Evolutionary conservation across 2,329 filamentous ascomycete genomes (phyloP).

Genomic region (Colletotrichum trifolii): DNA sequence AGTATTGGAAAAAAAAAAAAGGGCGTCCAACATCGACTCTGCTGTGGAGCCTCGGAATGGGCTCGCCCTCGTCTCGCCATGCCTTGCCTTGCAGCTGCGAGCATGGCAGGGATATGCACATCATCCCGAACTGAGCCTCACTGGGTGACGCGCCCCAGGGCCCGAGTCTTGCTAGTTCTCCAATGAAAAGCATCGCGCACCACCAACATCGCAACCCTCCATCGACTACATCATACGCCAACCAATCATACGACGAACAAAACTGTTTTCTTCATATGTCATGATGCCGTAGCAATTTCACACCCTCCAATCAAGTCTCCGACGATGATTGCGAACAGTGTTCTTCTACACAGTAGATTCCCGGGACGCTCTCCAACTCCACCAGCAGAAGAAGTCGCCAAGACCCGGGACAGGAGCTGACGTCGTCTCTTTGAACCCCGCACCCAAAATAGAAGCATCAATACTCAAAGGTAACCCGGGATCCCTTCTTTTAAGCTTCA

Average conservation of each 20-base stretch:
- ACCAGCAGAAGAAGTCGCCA: not conserved
- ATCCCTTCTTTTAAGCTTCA: conserved; percentile 4
- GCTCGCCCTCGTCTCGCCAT: not conserved
- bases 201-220: too few relatives aligned
- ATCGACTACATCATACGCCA: not conserved
- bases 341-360: not conserved
- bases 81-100: conserved; percentile 9
- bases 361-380: not conserved
- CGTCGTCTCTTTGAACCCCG: conserved; percentile 5
- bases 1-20: too few relatives aligned
- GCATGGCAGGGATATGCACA: conserved; percentile 30
- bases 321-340: not conserved
- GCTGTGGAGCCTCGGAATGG: too few relatives aligned
- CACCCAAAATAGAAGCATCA: conserved; percentile 20
- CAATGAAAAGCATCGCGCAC: too few relatives aligned
- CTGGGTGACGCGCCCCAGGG: conserved; percentile 29
- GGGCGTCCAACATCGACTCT: too few relatives aligned
- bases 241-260: not conserved
- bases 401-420: conserved; percentile 11
- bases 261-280: not conserved
- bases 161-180: too few relatives aligned
- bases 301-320: conserved; percentile 3
- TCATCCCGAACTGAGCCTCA: conserved; percentile 36
- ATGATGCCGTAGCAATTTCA: not conserved
- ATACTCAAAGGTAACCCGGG: not conserved